Base-by-base conservation (phyloP, 148 eudicot species). In the Amaranthus cruentus region DNA sequence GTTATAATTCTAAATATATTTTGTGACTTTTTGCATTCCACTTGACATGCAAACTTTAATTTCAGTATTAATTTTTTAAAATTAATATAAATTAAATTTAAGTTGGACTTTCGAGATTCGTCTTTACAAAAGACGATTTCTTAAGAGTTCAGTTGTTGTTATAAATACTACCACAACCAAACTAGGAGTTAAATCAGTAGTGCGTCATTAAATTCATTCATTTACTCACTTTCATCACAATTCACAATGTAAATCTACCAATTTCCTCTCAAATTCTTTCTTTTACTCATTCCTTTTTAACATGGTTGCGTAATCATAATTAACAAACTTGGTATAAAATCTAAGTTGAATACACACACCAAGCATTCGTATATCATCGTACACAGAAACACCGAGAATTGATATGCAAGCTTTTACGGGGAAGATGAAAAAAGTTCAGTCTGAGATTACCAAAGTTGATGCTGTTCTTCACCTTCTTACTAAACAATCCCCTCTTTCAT, bases 401-500 rank as follows among this genome's bases (percentile, higher is more conserved):
- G 2, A 28, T 28, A 28, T 28, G 38, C 4, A 5, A 62, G 4
- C n/a, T 47, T 28, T 63, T 0, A 42, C 91, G 98, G 98, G 88
- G 68, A 91, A 85, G 85, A 90, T 82, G 76, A 84, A 89, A 21
- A 76, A 82, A 47, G 68, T 58, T 5, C 80, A 77, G 70, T 79
- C 75, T 73, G 72, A 85, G 51, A 81, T 56, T 79, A 76, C 84
- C 47, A 88, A 80, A 80, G 89, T 91, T 43, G 85, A 90, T 73
- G 73, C 90, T 43, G 97, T 95, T 4, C 90, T 95, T 56, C 50
- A 85, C 5, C 81, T 91, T 46, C 87, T 95, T 77, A 73, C 79
- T 21, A 90, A 91, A 83, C 96, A 90, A 69, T 76, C 93, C 68
- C 90, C 96, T 60, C 93, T 95, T 70, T 75, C 93, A 80, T 86